Base-by-base conservation (phyloP, 2,329 filamentous ascomycete genomes). In the Cladophialophora yegresii region DNA sequence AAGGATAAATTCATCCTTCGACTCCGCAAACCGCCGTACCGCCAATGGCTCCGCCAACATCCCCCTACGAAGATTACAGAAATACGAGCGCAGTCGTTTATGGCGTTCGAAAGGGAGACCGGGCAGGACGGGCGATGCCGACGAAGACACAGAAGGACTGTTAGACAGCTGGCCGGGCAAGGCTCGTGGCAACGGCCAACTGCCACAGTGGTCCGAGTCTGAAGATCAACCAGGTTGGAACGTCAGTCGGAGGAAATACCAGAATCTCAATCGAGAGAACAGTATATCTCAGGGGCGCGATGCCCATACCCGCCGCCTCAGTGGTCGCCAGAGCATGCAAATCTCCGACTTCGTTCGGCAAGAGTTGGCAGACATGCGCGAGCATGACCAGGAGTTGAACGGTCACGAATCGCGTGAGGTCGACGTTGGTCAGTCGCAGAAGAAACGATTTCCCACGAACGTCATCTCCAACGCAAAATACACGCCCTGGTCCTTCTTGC, bases 391-490 rank as follows among this genome's bases (percentile, higher is more conserved):
- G 26, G 58, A 69, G 36, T 45, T 71, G 26, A 69, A 70, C 36
- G 65, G 67, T 33, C 73, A 75, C 6, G 83, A 91, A 0, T 90
- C 91, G 30, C 86, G 93, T 61, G 85, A 85, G 57, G 85, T 97
- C 32, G 82, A 87, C 2, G 90, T 96, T 58, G 93, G 92, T 63
- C 87, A 89, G 54, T 74, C 80, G 32, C 93, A 96, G 74, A 77
- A 86, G 30, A 82, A 87, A 56, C 87, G 89, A 70, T 98, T 93
- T 75, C 93, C 95, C 9, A 87, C 90, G 8, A 99, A 99, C 77
- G 85, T 92, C 62, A 86, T 99, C 55, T 98, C 93, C 40, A 98
- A 99, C 75, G 93, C 95, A 61, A 99, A 98, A 82, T 99, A 99
- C 77, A 98, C 93, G 32, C 87, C 93, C 0, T 89, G 93, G 81